A percentile compares a stretch with the other conserved stretches of the same genome.
These are phyloP conservation scores for Marchantia paleacea DNA, from an alignment of 225 moss, liverwort and hornwort species.

Conservation along the genomic window DNA sequence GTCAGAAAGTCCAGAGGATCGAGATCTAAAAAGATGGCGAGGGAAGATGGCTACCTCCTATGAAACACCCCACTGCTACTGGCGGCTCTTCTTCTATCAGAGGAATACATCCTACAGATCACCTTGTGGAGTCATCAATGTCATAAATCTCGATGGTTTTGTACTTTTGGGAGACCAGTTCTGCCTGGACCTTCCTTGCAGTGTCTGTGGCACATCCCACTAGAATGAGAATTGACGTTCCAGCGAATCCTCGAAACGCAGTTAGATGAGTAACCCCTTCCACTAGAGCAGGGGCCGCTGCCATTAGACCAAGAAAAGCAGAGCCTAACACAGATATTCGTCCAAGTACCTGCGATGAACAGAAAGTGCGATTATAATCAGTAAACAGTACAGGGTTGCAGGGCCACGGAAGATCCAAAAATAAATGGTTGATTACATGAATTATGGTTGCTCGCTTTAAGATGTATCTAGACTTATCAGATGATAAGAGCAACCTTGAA, in stretches of 20 bases:
- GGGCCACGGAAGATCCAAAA: no score
- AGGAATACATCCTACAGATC: neutral
- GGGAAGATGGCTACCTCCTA: neutral
- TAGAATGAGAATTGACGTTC: slow-evolving; percentile 76
- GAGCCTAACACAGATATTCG: slow-evolving; percentile 81
- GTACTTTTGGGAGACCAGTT: slow-evolving; percentile 84
- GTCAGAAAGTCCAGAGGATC: no score
- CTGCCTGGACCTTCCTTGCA: slow-evolving; percentile 79
- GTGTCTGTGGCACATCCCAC: slow-evolving; percentile 85
- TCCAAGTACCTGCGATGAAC: slow-evolving; percentile 57
- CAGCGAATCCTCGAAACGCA: slow-evolving; percentile 82
- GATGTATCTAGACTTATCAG: neutral
- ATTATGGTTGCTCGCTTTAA: neutral
- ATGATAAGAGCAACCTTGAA: neutral
- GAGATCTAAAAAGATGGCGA: no score
- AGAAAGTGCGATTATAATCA: neutral
- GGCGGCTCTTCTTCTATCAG: neutral
- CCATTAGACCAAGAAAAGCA: slow-evolving; percentile 77
- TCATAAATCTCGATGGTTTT: slow-evolving; percentile 78
- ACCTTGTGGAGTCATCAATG: slow-evolving; percentile 41
- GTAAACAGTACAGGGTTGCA: neutral
- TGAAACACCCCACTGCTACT: neutral
- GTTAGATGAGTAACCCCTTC: slow-evolving; percentile 87
- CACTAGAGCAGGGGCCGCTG: slow-evolving; percentile 73
- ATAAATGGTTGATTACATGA: no score